phyloP scores from a whole-genome alignment of 306 rosid genomes.

The Quercus aquifolioides region DNA sequence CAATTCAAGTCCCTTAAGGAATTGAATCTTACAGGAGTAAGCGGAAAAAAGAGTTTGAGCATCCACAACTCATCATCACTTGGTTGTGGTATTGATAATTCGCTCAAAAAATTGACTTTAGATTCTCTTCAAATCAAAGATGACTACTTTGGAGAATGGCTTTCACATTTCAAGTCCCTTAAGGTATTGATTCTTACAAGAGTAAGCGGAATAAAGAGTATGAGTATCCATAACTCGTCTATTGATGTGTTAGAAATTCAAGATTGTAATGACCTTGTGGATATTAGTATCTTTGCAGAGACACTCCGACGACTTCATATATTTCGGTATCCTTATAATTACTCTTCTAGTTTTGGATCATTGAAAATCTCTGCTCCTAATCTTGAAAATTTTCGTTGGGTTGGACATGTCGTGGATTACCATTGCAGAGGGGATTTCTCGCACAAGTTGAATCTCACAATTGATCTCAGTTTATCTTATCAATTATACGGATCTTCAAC shows the following conservation, averaged over 20 bases:
- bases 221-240: background rate
- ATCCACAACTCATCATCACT: too few species aligned
- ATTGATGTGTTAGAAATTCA: background rate
- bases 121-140: too few species aligned
- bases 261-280: background rate
- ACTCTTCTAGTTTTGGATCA: background rate
- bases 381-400: background rate
- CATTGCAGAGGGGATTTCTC: background rate
- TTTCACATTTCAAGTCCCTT: too few species aligned
- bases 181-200: too few species aligned
- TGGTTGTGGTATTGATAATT: too few species aligned
- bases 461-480: background rate
- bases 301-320: too few species aligned
- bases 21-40: background rate
- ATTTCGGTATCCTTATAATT: too few species aligned
- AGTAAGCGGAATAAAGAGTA: background rate
- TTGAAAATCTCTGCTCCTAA: background rate
- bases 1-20: too few species aligned
- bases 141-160: too few species aligned
- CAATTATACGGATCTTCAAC: background rate
- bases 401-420: background rate
- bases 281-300: background rate
- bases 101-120: too few species aligned
- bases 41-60: too few species aligned
- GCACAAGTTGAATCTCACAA: background rate